Conservation (phyloP, 306 rosid genomes). For the Gynostemma pentaphyllum region DNA sequence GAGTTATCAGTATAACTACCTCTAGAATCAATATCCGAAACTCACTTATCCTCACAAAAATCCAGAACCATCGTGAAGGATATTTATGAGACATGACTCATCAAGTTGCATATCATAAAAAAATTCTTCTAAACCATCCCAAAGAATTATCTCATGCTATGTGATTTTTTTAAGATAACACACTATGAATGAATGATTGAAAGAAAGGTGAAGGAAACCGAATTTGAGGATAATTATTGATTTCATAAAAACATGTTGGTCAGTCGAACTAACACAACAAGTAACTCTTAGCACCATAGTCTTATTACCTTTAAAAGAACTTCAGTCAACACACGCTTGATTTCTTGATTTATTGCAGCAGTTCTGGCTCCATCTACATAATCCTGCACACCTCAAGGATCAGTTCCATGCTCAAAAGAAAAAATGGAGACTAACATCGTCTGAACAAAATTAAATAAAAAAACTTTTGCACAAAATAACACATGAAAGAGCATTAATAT, state of each 20-base stretch:
- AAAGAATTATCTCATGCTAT: too few species aligned
- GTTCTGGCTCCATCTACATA: constrained; percentile 59
- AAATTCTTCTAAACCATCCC: background rate
- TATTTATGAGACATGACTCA: too few species aligned
- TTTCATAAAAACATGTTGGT: background rate
- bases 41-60: too few species aligned
- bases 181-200: background rate
- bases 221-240: background rate
- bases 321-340: constrained; percentile 81
- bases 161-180: too few species aligned
- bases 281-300: too few species aligned
- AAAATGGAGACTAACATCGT: background rate
- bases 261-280: too few species aligned
- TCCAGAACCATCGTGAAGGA: too few species aligned
- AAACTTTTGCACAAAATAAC: background rate
- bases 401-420: constrained; percentile 2
- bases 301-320: constrained; percentile 92
- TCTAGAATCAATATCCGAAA: too few species aligned
- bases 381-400: constrained; percentile 35
- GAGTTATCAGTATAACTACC: too few species aligned
- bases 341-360: constrained; percentile 85
- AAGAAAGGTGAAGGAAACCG: background rate
- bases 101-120: background rate
- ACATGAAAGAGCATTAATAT: background rate
- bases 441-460: background rate